Evolutionary conservation across 2,329 filamentous ascomycete species (phyloP).

Genomic region (Meredithiella fracta): DNA sequence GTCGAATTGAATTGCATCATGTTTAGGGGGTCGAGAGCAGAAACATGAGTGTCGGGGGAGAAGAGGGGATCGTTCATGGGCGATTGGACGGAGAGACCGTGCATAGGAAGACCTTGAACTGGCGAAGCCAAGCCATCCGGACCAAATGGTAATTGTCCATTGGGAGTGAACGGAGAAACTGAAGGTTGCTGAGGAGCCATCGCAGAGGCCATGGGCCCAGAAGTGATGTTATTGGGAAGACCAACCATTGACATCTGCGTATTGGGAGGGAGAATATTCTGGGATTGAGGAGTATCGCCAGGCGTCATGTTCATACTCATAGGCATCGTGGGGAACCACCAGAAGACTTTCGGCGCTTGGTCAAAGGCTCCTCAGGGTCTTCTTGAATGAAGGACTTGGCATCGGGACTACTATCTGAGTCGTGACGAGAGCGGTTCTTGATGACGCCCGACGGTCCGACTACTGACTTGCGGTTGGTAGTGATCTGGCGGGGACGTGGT

Average conservation of each 20-base stretch:
- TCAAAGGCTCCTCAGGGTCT: conserved; percentile 29
- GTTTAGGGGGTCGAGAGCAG: conserved; percentile 40
- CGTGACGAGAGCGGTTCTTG: conserved; percentile 3
- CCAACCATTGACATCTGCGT: neutral
- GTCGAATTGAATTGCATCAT: conserved; percentile 54
- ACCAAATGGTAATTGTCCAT: conserved; percentile 26
- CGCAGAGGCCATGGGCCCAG: conserved; percentile 22
- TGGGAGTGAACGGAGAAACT: conserved; percentile 39
- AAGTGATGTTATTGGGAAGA: neutral
- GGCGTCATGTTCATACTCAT: conserved; percentile 67
- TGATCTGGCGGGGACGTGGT: conserved; percentile 18
- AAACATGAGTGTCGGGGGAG: conserved; percentile 9
- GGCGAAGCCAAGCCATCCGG: conserved; percentile 28
- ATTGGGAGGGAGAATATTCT: conserved; percentile 22
- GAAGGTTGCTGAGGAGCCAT: conserved; percentile 21
- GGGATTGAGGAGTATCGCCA: conserved; percentile 40
- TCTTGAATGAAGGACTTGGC: conserved; percentile 2
- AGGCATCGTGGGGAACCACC: conserved; percentile 53
- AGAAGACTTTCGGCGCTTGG: conserved; percentile 64
- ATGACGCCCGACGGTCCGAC: neutral
- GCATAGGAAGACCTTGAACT: conserved; percentile 12
- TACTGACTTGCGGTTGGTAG: conserved; percentile 13
- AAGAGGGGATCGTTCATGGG: conserved; percentile 27
- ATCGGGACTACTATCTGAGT: conserved; percentile 12
- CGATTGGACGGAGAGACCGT: conserved; percentile 17